Conservation (phyloP, 1,284 basidiomycete species). For the Rhodotorula sp. region DNA sequence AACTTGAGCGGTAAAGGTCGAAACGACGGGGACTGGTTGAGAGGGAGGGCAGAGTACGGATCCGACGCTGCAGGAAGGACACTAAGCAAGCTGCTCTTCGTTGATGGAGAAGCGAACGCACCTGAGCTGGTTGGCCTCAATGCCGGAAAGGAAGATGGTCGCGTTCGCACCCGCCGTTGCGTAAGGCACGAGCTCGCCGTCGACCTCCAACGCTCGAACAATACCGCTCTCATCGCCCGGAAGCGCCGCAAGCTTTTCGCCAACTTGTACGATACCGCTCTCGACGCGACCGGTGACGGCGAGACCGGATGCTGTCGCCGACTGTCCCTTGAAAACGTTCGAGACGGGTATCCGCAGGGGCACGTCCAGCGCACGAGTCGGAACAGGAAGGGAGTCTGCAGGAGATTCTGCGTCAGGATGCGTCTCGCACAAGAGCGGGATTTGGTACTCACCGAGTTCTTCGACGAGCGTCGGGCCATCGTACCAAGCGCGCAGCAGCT, state of each 20-base stretch:
- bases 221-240: conserved; percentile 88
- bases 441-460: conserved; percentile 56
- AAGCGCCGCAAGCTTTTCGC: conserved; percentile 78
- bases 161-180: conserved; percentile 87
- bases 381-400: conserved; percentile 76
- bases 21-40: conserved; percentile 69
- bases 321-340: conserved; percentile 89
- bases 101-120: conserved; percentile 28
- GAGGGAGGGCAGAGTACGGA: conserved; percentile 78
- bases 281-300: conserved; percentile 84
- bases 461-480: conserved; percentile 79
- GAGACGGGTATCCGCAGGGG: conserved; percentile 85
- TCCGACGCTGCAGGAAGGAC: conserved; percentile 60
- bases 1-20: conserved; percentile 76
- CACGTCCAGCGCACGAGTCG: conserved; percentile 68
- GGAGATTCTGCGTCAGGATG: background rate
- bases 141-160: conserved; percentile 75
- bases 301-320: conserved; percentile 65
- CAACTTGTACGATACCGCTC: conserved; percentile 85
- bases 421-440: background rate
- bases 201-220: conserved; percentile 83
- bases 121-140: conserved; percentile 78
- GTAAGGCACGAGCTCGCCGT: conserved; percentile 76
- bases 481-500: conserved; percentile 73
- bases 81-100: background rate